These are phyloP conservation scores for Linnemannia zychae DNA, from an alignment of 192 early-diverging fungal species.

Conservation along the genomic window DNA sequence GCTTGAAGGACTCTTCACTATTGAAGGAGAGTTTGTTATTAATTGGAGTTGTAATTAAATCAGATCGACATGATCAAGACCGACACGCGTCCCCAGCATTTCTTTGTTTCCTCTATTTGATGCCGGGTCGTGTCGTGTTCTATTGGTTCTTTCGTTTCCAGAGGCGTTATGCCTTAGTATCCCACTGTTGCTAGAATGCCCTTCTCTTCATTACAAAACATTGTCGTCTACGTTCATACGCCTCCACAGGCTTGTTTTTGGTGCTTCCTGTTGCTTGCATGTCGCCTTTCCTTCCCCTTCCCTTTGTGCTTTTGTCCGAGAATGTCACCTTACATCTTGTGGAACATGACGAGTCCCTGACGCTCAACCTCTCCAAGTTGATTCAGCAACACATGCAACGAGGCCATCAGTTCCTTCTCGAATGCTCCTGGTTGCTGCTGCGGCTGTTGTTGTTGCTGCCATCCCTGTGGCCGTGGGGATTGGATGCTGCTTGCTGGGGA, in stretches of 20 bases:
- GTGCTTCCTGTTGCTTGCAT: background rate
- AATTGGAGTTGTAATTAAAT: too few relatives aligned
- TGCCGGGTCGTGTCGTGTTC: too few relatives aligned
- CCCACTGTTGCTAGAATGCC: too few relatives aligned
- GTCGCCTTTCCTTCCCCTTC: too few relatives aligned
- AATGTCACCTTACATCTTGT: conserved; percentile 42
- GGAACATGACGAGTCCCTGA: conserved; percentile 55
- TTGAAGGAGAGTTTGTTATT: too few relatives aligned
- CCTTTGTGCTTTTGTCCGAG: background rate
- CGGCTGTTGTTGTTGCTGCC: conserved; percentile 17
- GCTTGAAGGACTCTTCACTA: conserved; percentile 57
- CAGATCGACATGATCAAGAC: too few relatives aligned
- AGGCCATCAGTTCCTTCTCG: conserved; percentile 50
- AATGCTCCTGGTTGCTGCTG: conserved; percentile 29
- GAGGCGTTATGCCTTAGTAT: too few relatives aligned
- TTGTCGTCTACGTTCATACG: too few relatives aligned
- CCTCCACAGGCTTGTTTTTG: too few relatives aligned
- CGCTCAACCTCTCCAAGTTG: conserved; percentile 52
- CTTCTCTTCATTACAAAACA: background rate
- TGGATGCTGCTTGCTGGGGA: conserved; percentile 52
- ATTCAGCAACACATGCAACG: conserved; percentile 36
- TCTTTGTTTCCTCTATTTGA: too few relatives aligned
- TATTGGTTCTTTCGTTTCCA: too few relatives aligned
- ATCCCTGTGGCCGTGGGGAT: conserved; percentile 38
- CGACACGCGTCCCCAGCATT: too few relatives aligned